Base-by-base conservation (phyloP, 2,329 filamentous ascomycete genomes). In the Aureobasidium sp. region DNA sequence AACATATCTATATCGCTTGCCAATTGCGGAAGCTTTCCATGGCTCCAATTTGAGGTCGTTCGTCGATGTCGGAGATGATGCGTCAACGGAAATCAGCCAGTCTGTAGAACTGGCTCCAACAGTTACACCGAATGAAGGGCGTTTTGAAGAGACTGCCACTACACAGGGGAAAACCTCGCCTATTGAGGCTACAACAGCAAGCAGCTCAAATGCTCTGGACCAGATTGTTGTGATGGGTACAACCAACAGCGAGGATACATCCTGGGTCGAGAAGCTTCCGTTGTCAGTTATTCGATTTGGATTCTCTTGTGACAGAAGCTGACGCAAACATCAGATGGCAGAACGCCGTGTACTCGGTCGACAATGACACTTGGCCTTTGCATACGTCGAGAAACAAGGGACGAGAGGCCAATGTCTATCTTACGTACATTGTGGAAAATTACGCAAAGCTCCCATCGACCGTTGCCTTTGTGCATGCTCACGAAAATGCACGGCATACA, bases 391-490 rank as follows among this genome's bases (percentile, higher is more conserved):
- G n/a, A 14, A 50, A 50, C 11, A 50, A 50, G 27, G 48, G 48
- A 4, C 45, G 45, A 5, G 78, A 80, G 64, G 72, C 76, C 5
- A 78, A 77, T 68, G 76, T 76, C 53, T 79, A 80, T 63, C 71
- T 80, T 1, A 78, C 75, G 25, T 80, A 78, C 66, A 68, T 80
- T 11, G 75, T 79, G 58, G 76, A 79, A 42, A 65, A 78, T 66
- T 79, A 79, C 67, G 63, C 78, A 63, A 59, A 66, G 37, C 74
- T 72, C 44, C 64, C 64, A 1, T 32, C 39, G 16, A 59, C 65
- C 49, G 67, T 69, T 32, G 69, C 66, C 47, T 72, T 71, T 64
- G 44, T 71, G 11, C 69, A 72, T 59, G 57, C 68, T 21, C 70
- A 70, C 45, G 66, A 63, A 51, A 63, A 67, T 2, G 66, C 59